Evolutionary conservation across 1,284 basidiomycete species (phyloP).

Genomic region (Ganoderma resinaceum): DNA sequence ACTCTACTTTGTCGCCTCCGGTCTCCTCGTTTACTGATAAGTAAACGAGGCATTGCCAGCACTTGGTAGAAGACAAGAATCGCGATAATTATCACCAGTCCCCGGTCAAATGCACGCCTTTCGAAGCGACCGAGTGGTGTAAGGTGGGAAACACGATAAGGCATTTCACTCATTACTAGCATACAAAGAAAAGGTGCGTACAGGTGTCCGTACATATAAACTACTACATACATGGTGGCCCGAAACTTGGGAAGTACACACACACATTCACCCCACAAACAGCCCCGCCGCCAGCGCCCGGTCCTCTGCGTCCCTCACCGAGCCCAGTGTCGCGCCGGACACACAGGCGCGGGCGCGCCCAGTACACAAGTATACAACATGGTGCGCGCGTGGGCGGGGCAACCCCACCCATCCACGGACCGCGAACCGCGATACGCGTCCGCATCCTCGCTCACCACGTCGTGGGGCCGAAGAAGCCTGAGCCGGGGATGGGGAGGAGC

Average conservation of each 20-base stretch:
- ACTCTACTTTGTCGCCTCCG: neutral
- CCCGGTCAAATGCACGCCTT: neutral
- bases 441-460: conserved; percentile 6
- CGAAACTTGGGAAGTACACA: neutral
- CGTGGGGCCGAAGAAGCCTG: conserved; percentile 47
- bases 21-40: too few relatives aligned
- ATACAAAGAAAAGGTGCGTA: neutral
- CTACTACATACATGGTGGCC: neutral
- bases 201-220: neutral
- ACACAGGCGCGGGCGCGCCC: neutral
- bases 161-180: conserved; percentile 4
- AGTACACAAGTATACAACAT: neutral
- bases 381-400: neutral
- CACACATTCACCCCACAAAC: neutral
- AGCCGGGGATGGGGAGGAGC: conserved; percentile 37
- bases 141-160: neutral
- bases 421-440: too few relatives aligned
- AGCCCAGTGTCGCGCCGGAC: neutral
- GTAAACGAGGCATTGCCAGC: neutral
- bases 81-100: neutral
- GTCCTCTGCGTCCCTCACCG: neutral
- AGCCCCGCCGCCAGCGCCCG: neutral
- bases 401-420: too few relatives aligned
- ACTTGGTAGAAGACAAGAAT: neutral
- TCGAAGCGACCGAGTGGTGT: neutral